These are phyloP conservation scores for Penicillium argentinense DNA, from an alignment of 495 filamentous ascomycete species.

Conservation along the genomic window DNA sequence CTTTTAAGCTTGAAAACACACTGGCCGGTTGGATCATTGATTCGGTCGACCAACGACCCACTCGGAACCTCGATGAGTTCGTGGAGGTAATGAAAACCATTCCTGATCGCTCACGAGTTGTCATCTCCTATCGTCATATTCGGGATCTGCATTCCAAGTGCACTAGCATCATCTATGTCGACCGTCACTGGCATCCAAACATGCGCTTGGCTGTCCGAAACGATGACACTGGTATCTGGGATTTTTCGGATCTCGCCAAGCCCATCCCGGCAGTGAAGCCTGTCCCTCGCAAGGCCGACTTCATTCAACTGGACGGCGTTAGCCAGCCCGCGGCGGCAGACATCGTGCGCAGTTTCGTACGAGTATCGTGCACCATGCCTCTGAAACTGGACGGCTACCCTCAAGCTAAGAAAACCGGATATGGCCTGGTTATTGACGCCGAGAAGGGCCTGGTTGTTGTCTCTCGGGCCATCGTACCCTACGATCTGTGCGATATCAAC, in stretches of 20 bases:
- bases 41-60: slow-evolving; percentile 85
- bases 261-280: slow-evolving; percentile 72
- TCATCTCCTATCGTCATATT: slow-evolving; percentile 93
- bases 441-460: slow-evolving; percentile 93
- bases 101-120: slow-evolving; percentile 83
- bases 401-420: slow-evolving; percentile 86
- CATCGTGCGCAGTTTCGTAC: slow-evolving; percentile 90
- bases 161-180: slow-evolving; percentile 87
- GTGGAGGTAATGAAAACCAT: slow-evolving; percentile 88
- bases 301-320: slow-evolving; percentile 87
- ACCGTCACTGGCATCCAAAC: slow-evolving; percentile 91
- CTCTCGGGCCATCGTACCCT: slow-evolving; percentile 89
- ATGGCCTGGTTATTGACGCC: slow-evolving; percentile 93
- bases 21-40: slow-evolving; percentile 93
- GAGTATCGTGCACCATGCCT: slow-evolving; percentile 87
- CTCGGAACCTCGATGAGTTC: slow-evolving; percentile 82
- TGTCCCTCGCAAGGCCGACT: slow-evolving; percentile 74
- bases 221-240: slow-evolving; percentile 88
- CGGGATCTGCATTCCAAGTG: slow-evolving; percentile 92
- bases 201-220: slow-evolving; percentile 94
- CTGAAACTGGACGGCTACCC: slow-evolving; percentile 96
- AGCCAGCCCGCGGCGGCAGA: slow-evolving; percentile 87
- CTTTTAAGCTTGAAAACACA: slow-evolving; percentile 88
- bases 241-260: slow-evolving; percentile 83
- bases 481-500: slow-evolving; percentile 93